A percentile compares a stretch with the other conserved stretches of the same genome.
phyloP scores from a whole-genome alignment of 129 eudicot species.

The Pseudognaphalium luteoalbum region DNA sequence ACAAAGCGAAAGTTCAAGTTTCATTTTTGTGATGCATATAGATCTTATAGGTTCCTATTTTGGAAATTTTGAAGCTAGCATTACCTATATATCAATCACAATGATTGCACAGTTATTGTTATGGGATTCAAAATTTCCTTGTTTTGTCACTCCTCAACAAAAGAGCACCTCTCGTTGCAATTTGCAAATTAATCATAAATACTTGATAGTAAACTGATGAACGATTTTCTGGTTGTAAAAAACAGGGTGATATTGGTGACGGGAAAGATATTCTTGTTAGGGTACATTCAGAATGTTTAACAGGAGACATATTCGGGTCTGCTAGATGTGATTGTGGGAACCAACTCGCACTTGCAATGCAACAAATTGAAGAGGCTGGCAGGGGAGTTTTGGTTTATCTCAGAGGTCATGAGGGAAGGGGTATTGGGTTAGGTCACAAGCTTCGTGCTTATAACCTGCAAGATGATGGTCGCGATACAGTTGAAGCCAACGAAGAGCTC shows the following conservation, averaged over 20 bases:
- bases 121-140: background rate
- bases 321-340: constrained; percentile 97
- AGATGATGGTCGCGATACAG: constrained; percentile 97
- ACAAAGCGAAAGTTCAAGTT: background rate
- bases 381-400: constrained; percentile 59
- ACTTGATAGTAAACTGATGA: background rate
- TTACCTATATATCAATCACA: background rate
- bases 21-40: background rate
- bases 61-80: background rate
- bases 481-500: constrained; percentile 95
- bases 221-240: background rate
- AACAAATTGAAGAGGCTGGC: constrained; percentile 52
- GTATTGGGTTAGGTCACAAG: constrained; percentile 96
- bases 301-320: constrained; percentile 97
- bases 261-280: constrained; percentile 59
- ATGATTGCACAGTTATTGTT: background rate
- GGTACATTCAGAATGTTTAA: constrained; percentile 73
- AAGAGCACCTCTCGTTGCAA: background rate
- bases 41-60: background rate
- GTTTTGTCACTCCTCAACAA: background rate
- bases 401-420: constrained; percentile 90
- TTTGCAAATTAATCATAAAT: background rate
- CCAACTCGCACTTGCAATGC: constrained; percentile 87
- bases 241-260: constrained; percentile 57
- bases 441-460: constrained; percentile 97